A percentile compares a stretch with the other conserved stretches of the same genome.
Evolutionary conservation across 2,329 filamentous ascomycete genomes (phyloP).

Genomic region (Curvularia sp.): DNA sequence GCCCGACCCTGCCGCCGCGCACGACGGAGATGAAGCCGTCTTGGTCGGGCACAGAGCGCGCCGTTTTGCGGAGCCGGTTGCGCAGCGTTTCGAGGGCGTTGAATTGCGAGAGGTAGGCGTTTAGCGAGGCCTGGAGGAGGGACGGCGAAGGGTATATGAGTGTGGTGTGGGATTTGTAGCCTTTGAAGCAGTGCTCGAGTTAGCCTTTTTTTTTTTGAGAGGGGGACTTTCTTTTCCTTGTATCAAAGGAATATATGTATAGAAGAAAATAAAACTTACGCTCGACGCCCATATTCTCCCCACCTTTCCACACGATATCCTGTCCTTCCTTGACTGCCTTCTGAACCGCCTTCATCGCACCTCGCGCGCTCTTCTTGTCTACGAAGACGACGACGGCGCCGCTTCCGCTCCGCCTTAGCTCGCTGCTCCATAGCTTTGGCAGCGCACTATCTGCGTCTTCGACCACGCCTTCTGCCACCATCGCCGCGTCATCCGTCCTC

Average conservation of each 20-base stretch:
- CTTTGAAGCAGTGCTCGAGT: constrained; percentile 13
- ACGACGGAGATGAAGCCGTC: constrained; percentile 96
- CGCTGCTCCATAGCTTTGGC: constrained; percentile 75
- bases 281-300: constrained; percentile 57
- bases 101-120: constrained; percentile 87
- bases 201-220: background rate
- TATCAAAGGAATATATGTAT: no score
- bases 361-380: constrained; percentile 78
- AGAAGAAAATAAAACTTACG: constrained; percentile 53
- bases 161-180: constrained; percentile 69
- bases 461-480: constrained; percentile 50
- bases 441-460: constrained; percentile 68
- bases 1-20: constrained; percentile 72
- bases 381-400: constrained; percentile 84
- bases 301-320: constrained; percentile 72
- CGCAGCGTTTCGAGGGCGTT: constrained; percentile 70
- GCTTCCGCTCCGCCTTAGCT: constrained; percentile 74
- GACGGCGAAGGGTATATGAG: constrained; percentile 73
- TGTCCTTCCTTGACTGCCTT: constrained; percentile 64
- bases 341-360: constrained; percentile 78
- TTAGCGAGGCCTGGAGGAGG: constrained; percentile 74
- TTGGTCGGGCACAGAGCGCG: constrained; percentile 83
- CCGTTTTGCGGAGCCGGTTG: constrained; percentile 66
- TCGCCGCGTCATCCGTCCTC: constrained; percentile 48
- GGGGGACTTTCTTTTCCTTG: no score